phyloP scores from a whole-genome alignment of 73 alveolate species.

The Durusdinium trenchii region DNA sequence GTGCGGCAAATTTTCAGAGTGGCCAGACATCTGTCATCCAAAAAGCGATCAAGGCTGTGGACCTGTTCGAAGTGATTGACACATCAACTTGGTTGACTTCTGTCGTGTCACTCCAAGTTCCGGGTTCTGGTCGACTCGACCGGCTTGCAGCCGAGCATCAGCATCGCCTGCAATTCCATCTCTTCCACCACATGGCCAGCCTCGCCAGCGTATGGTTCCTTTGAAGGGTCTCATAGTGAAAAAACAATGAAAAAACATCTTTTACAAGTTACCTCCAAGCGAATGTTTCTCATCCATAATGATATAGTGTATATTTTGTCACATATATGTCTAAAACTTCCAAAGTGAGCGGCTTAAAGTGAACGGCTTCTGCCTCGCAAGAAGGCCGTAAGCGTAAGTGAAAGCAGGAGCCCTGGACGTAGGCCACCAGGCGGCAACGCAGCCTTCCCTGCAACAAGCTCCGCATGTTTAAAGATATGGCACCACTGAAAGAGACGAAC shows the following conservation, averaged over 20 bases:
- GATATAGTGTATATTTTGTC: background rate
- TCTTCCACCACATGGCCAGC: constrained; percentile 68
- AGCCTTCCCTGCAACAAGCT: constrained; percentile 48
- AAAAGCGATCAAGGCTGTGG: no score
- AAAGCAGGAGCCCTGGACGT: constrained; percentile 71
- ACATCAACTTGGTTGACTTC: no score
- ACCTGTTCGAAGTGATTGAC: no score
- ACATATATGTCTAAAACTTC: background rate
- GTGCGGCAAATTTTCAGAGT: background rate
- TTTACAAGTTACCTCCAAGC: background rate
- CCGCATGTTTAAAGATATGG: no score
- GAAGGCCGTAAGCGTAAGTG: constrained; percentile 90
- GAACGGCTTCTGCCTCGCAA: constrained; percentile 38
- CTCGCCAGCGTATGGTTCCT: background rate
- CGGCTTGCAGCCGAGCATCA: constrained; percentile 57
- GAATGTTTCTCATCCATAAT: background rate
- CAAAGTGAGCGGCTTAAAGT: background rate
- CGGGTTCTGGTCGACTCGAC: no score
- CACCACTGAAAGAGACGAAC: no score
- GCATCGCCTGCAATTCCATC: constrained; percentile 87
- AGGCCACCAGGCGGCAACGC: constrained; percentile 88
- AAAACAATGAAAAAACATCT: no score
- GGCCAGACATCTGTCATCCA: no score
- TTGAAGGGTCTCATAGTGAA: background rate
- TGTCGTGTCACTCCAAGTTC: no score